Percentiles rank a stretch among this genome's conserved stretches.
These are phyloP conservation scores for Leptomonas seymouri DNA, from an alignment of 208 protist species.

Conservation along the genomic window DNA sequence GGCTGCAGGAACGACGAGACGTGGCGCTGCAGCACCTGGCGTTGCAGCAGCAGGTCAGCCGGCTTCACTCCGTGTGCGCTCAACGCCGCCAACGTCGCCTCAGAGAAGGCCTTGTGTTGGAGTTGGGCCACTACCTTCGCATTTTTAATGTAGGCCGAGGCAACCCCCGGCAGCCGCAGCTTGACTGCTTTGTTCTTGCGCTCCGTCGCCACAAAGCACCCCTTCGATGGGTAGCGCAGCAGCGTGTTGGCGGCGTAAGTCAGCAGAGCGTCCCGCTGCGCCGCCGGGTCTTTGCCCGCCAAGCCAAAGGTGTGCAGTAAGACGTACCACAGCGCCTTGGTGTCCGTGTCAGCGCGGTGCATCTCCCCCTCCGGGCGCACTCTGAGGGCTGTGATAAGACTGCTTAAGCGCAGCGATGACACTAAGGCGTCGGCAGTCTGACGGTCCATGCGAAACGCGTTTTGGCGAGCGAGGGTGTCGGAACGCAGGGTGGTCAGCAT, in stretches of 20 bases:
- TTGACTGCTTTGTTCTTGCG: conserved; percentile 37
- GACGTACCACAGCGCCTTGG: conserved; percentile 85
- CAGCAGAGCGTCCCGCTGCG: conserved; percentile 63
- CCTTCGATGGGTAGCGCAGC: conserved; percentile 50
- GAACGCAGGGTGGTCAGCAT: conserved; percentile 38
- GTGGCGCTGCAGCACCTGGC: conserved; percentile 60
- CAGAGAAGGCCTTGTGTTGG: conserved; percentile 49
- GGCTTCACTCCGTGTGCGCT: conserved; percentile 47
- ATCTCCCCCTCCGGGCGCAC: conserved; percentile 66
- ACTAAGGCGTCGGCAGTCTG: conserved; percentile 60
- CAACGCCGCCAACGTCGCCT: conserved; percentile 50
- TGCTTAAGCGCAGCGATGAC: conserved; percentile 62
- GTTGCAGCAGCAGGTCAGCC: conserved; percentile 69
- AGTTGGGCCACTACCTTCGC: conserved; percentile 36
- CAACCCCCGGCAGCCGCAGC: conserved; percentile 73
- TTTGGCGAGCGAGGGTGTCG: conserved; percentile 8
- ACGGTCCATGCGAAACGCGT: conserved; percentile 28
- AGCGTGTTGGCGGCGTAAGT: conserved; percentile 57
- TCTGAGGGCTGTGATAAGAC: conserved; percentile 66
- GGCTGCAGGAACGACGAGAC: conserved; percentile 56
- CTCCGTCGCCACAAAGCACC: conserved; percentile 70
- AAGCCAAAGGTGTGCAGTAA: conserved; percentile 65
- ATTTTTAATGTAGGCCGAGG: conserved; percentile 41
- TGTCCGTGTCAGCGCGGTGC: conserved; percentile 87
- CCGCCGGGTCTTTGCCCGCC: conserved; percentile 21